Evolutionary conservation across 306 rosid genomes (phyloP).

Genomic region (Cotoneaster glaucophyllus): DNA sequence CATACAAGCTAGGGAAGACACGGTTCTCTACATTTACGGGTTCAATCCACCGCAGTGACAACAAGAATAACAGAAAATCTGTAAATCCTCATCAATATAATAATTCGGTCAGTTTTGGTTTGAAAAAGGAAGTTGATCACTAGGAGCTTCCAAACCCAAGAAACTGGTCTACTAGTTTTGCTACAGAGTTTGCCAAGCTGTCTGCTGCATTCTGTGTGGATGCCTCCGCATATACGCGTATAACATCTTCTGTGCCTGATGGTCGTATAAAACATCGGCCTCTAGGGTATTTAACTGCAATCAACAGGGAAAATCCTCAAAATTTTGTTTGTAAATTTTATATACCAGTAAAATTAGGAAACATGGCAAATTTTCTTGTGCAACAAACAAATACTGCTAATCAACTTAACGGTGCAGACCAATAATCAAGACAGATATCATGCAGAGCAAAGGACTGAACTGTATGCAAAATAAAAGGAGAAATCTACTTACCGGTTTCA

Average conservation of each 20-base stretch:
- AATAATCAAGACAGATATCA: neutral
- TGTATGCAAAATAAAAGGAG: neutral
- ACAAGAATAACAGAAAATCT: neutral
- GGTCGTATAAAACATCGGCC: constrained; percentile 92
- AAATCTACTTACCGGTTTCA: constrained; percentile 53
- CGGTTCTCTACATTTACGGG: neutral
- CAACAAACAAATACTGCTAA: neutral
- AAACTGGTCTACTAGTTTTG: constrained; percentile 58
- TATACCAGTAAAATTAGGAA: neutral
- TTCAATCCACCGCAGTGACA: neutral
- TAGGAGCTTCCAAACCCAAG: constrained; percentile 34
- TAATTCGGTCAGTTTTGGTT: neutral
- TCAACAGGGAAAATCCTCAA: constrained; percentile 14
- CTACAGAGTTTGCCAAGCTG: constrained; percentile 57
- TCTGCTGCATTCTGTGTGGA: constrained; percentile 67
- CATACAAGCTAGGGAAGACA: neutral
- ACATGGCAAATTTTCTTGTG: neutral
- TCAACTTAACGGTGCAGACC: neutral
- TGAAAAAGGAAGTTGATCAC: neutral
- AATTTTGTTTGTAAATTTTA: neutral
- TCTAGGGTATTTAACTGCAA: constrained; percentile 55
- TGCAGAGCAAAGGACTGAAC: neutral
- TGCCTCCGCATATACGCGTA: constrained; percentile 88
- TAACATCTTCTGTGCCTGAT: constrained; percentile 93
- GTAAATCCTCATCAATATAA: neutral